Base-by-base conservation (phyloP, 139 green algal species). In the Auxenochlorella pyrenoidosa region DNA sequence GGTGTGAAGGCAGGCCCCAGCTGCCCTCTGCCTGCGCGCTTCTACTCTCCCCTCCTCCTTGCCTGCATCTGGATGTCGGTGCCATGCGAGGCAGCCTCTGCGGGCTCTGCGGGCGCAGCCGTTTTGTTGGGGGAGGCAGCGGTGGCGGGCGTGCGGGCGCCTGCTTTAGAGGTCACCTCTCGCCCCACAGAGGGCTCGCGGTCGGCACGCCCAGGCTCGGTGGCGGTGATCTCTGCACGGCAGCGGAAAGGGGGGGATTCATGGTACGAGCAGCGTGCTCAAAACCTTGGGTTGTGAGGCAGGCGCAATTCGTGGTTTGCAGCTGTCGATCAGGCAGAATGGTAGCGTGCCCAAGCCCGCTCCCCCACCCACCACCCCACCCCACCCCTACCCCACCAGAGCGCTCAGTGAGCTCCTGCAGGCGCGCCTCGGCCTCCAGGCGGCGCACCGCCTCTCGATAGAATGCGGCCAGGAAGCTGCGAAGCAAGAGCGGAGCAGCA, bases 131-230 rank as follows among this genome's bases (percentile, higher is more conserved):
- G 78, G 0, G 78, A 83, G 78, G 6, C 30, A 0, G 34, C 32
- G 32, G 44, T 3, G 15, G n/a, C 43, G 78, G 19, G 78, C 34
- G 26, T 47, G 51, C 51, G 26, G 44, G 16, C 76, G 38, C 63
- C 80, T 10, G 80, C 80, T 12, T 71, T 59, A 63, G 87, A 90
- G 38, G 87, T 90, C 26, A 90, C 87, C 60, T 90, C 87, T 5
- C 71, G 73, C 8, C 68, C 75, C 2, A 88, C 36, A 6, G 80
- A 88, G 21, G 80, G 21, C 68, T 90, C 87, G 16, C 63, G 80
- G 13, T 81, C 75, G 63, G 19, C 63, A 36, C 63, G 63, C 38
- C 38, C 15, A 19, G 79, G 41, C 79, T 84, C 79, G 2, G 80
- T 85, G 80, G 79, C 79, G 0, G 80, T 85, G 80, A 85, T 65